Percentiles rank a stretch among this genome's conserved stretches.
Conservation (phyloP, 2,329 filamentous ascomycete genomes). For the Anthostomella pinea region DNA sequence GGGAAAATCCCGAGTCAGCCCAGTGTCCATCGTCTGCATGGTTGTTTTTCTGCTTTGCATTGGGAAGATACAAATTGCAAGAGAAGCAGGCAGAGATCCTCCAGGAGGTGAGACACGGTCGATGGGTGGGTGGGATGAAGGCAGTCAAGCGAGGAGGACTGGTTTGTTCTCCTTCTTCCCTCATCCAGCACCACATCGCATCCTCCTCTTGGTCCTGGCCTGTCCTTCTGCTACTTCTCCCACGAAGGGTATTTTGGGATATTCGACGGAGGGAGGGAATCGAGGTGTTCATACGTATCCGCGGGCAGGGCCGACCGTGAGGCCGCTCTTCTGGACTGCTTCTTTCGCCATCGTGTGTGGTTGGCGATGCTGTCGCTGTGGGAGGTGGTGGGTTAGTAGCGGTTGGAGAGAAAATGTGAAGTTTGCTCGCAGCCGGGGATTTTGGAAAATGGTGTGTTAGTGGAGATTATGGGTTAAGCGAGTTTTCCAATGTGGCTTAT, state of each 20-base stretch:
- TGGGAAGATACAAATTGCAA: slow-evolving; percentile 29
- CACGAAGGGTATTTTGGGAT: neutral
- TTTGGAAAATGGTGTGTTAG: too few relatives aligned
- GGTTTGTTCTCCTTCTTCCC: neutral
- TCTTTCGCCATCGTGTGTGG: slow-evolving; percentile 54
- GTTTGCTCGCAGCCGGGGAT: slow-evolving; percentile 1
- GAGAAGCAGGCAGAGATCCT: slow-evolving; percentile 66
- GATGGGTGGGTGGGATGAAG: slow-evolving; percentile 9
- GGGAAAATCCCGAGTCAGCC: slow-evolving; percentile 41
- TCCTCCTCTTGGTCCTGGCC: too few relatives aligned
- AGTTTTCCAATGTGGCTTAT: too few relatives aligned
- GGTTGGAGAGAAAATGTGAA: slow-evolving; percentile 17
- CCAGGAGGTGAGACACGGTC: slow-evolving; percentile 67
- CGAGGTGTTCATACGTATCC: slow-evolving; percentile 56
- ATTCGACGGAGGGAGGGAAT: slow-evolving; percentile 1
- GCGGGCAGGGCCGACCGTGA: slow-evolving; percentile 59
- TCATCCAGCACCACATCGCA: slow-evolving; percentile 1
- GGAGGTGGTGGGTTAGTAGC: slow-evolving; percentile 30
- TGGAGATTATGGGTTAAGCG: too few relatives aligned
- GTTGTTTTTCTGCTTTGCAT: slow-evolving; percentile 26
- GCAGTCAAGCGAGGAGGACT: slow-evolving; percentile 4
- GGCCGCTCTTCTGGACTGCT: slow-evolving; percentile 54
- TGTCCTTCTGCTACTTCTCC: too few relatives aligned
- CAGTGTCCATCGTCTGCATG: slow-evolving; percentile 62
- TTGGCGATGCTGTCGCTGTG: slow-evolving; percentile 27